These are phyloP conservation scores for Exophiala sp. DNA, from an alignment of 2,329 filamentous ascomycete genomes.

Conservation along the genomic window DNA sequence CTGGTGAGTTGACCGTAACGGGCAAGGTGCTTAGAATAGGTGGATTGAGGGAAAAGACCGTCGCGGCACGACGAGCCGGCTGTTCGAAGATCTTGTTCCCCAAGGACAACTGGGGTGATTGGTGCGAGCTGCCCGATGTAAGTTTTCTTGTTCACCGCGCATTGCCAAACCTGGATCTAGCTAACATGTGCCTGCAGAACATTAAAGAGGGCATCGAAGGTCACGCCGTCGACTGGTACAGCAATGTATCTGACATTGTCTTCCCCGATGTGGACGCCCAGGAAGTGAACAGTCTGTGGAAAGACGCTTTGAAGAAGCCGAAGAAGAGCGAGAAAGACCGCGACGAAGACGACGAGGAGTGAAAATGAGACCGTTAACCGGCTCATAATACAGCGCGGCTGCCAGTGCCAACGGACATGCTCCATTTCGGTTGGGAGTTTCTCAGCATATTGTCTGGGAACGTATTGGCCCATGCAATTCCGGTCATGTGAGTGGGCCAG, in stretches of 20 bases:
- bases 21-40: conserved; percentile 95
- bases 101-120: conserved; percentile 91
- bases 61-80: conserved; percentile 86
- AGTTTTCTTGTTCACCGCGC: conserved; percentile 37
- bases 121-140: conserved; percentile 95
- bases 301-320: conserved; percentile 57
- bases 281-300: conserved; percentile 69
- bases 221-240: conserved; percentile 87
- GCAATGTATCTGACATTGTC: conserved; percentile 85
- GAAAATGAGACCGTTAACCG: background rate
- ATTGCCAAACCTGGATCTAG: background rate
- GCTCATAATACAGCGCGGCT: background rate
- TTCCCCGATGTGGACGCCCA: conserved; percentile 77
- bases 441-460: too few relatives aligned
- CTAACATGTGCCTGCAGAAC: conserved; percentile 78
- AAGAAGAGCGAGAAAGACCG: conserved; percentile 31
- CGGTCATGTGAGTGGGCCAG: too few relatives aligned
- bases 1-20: conserved; percentile 91
- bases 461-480: too few relatives aligned
- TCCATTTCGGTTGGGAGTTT: too few relatives aligned
- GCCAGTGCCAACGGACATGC: background rate
- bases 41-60: conserved; percentile 92
- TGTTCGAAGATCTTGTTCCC: conserved; percentile 95
- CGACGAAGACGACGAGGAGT: conserved; percentile 20
- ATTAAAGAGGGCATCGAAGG: conserved; percentile 97